Evolutionary conservation across 805 yeast species (phyloP), one percentile per base, ranked within the genome.

Genomic region (Saccharomyces kudriavzevii): DNA sequence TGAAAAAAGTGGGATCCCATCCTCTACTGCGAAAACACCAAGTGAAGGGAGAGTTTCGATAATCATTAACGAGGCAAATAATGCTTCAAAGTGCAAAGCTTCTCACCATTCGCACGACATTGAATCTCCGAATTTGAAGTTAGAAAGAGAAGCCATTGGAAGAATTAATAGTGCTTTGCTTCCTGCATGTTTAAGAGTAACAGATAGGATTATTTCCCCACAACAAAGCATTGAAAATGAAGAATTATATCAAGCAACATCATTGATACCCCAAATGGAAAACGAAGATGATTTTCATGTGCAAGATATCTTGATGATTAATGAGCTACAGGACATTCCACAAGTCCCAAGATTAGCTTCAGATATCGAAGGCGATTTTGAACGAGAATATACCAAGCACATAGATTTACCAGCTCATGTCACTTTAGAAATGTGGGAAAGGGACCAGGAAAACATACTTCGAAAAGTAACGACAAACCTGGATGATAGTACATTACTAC

Each of bases 161-260:
- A 61, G 70, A 45, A 65, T 65, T 17, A 63, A 68, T 49, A 65
- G 64, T 53, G 64, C 66, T 1, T 54, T 70, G 30, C 48, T 70
- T 28, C 73, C 72, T 4, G 66, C 71, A 24, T 55, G 64, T 49
- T 50, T 62, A 45, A 52, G 53, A 27, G 40, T 52, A 14, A 52
- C 51, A 35, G 58, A 51, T 20, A 50, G 51, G 10, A 43, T 53
- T 1, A 48, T 48, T n/a, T 50, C 55, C 5, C 54, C 53, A 24
- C 50, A 47, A 14, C 25, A 47, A 20, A 50, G 40, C n/a, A 20
- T 40, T 25, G 28, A 29, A 20, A 28, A 30, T 10, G 45, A 45
- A 30, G 14, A 11, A 29, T 22, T 28, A 17, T 17, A 45, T 11
- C 50, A 49, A 11, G 28, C 27, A 40, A 50, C 58, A 14, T 51